Evolutionary conservation across 1,284 basidiomycete species (phyloP), one percentile per base, ranked within the genome.

Genomic region (Irpex rosettiformis): DNA sequence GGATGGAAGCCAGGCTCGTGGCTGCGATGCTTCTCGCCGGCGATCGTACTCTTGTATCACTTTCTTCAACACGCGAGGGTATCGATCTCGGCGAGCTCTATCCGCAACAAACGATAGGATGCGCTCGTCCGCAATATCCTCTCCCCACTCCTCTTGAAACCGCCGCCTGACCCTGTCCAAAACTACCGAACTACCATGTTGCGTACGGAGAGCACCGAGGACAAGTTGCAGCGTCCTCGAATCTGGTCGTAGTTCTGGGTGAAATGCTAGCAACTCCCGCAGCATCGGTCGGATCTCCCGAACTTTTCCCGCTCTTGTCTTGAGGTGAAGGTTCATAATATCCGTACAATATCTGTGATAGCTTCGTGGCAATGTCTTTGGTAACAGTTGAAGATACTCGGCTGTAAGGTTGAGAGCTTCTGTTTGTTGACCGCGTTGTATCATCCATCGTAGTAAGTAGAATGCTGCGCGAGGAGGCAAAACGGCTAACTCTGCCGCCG

Each of bases 141-240:
- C 52, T 16, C 87, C 86, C 84, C 84, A 90, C 62, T 75, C 73
- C 52, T 67, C 66, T 62, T 73, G 72, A 69, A 85, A 89, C 47
- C 67, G 64, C 11, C 48, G 22, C 43, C 64, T 63, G 25, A 84
- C 67, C 33, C 79, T 69, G 28, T 73, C 72, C 63, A 73, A 69
- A 3, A 84, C 86, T 18, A 81, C 68, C 10, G 79, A 80, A 24
- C 83, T 86, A 24, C 70, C 73, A 60, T 74, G 77, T 24, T 76
- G 77, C 52, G 69, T 64, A 53, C 70, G 71, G 53, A 91, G 72
- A 55, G 78, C 75, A 37, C 77, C 71, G 37, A 91, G 75, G 47
- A 90, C 73, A 30, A 85, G 71, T 64, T 78, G 81, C 22, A 91
- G 67, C 1, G 89, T 89, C n/a, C 73, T 76, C n/a, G 85, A 71